These are phyloP conservation scores for Aureoboletus auriporus DNA, from an alignment of 768 basidiomycete genomes.

Conservation along the genomic window DNA sequence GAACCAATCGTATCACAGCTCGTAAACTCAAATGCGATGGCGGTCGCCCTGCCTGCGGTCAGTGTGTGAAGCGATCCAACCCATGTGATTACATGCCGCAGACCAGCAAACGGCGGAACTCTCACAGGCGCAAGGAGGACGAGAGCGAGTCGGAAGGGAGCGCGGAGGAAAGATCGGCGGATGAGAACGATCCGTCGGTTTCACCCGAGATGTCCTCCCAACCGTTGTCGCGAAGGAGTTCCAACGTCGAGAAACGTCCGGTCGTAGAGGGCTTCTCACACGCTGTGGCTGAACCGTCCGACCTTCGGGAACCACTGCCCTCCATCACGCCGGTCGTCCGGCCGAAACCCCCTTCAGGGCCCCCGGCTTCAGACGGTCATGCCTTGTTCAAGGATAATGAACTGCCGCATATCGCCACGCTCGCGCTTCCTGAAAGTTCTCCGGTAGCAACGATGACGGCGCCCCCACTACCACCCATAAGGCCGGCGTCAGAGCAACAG, in stretches of 20 bases:
- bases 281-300: slow-evolving; percentile 32
- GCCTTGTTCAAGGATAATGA: slow-evolving; percentile 57
- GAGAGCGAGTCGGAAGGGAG: slow-evolving; percentile 59
- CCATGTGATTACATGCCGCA: slow-evolving; percentile 76
- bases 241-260: slow-evolving; percentile 34
- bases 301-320: slow-evolving; percentile 43
- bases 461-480: slow-evolving; percentile 57
- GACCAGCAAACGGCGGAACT: slow-evolving; percentile 69
- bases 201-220: slow-evolving; percentile 46
- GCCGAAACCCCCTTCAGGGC: slow-evolving; percentile 26
- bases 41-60: slow-evolving; percentile 75
- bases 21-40: slow-evolving; percentile 89
- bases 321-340: slow-evolving; percentile 34
- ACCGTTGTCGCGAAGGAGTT: slow-evolving; percentile 34
- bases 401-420: slow-evolving; percentile 68
- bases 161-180: slow-evolving; percentile 54
- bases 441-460: slow-evolving; percentile 58
- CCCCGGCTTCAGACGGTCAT: slow-evolving; percentile 32
- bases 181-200: slow-evolving; percentile 48
- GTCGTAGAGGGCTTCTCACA: slow-evolving; percentile 30
- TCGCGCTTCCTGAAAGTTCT: slow-evolving; percentile 55
- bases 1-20: slow-evolving; percentile 41
- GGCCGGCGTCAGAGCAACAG: slow-evolving; percentile 64
- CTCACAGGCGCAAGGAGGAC: slow-evolving; percentile 59
- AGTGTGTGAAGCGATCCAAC: slow-evolving; percentile 76